phyloP scores from a whole-genome alignment of 2,329 filamentous ascomycete genomes.

The Pezicula rhizophila region DNA sequence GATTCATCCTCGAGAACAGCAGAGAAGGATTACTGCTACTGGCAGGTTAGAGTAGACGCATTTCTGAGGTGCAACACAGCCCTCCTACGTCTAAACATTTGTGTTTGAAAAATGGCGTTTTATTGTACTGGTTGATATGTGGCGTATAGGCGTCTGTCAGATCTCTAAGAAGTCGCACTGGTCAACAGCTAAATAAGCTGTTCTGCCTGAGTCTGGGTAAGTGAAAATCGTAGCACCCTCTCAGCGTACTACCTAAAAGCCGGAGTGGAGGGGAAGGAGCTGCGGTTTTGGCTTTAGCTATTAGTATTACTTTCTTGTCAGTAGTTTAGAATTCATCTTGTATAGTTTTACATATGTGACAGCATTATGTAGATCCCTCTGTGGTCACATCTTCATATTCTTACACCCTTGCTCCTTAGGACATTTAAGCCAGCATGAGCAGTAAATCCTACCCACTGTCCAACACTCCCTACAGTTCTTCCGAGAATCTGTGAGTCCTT shows the following conservation, averaged over 20 bases:
- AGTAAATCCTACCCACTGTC: conserved; percentile 79
- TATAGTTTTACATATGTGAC: neutral
- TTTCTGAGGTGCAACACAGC: neutral
- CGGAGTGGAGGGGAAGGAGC: too few relatives aligned
- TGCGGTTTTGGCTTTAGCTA: too few relatives aligned
- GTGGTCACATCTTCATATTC: conserved; percentile 40
- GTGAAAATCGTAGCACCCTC: too few relatives aligned
- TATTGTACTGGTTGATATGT: neutral
- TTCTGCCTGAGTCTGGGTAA: neutral
- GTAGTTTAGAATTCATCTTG: neutral
- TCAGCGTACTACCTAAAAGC: too few relatives aligned
- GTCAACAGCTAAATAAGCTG: neutral
- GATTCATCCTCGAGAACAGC: conserved; percentile 51
- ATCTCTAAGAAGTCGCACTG: too few relatives aligned
- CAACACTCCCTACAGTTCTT: conserved; percentile 54
- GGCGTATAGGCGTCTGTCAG: too few relatives aligned
- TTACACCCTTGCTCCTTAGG: conserved; percentile 78
- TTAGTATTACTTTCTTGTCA: too few relatives aligned
- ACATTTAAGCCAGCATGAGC: conserved; percentile 72
- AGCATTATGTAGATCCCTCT: neutral
- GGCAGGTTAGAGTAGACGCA: neutral
- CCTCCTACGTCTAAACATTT: neutral
- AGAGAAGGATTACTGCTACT: conserved; percentile 16
- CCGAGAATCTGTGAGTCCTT: conserved; percentile 62
- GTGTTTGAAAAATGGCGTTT: neutral